Conservation (phyloP, 768 basidiomycete genomes). For the Phaeotremella skinneri region DNA sequence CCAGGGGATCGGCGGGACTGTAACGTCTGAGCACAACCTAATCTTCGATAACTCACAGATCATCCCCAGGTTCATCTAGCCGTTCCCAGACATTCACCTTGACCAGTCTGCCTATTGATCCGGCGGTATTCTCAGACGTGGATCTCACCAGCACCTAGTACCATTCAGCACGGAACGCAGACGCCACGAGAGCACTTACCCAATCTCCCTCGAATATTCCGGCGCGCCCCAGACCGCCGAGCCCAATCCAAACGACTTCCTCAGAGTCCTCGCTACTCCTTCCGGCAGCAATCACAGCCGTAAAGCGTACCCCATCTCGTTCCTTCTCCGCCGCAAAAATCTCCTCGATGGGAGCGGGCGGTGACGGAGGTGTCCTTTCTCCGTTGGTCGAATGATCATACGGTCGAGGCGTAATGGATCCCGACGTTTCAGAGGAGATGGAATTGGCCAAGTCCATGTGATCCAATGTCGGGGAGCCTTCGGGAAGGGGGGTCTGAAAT, state of each 20-base stretch:
- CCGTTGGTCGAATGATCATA: constrained; percentile 1
- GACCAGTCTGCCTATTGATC: constrained; percentile 27
- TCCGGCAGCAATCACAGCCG: constrained; percentile 18
- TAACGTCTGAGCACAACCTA: neutral
- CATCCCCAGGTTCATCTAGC: constrained; percentile 26
- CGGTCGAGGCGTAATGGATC: constrained; percentile 40
- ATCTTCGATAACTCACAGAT: constrained; percentile 27
- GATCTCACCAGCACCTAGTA: constrained; percentile 16
- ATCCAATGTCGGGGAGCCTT: constrained; percentile 12
- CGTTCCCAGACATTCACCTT: constrained; percentile 41
- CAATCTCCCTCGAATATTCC: constrained; percentile 51
- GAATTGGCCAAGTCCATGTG: constrained; percentile 14
- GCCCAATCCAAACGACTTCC: constrained; percentile 42
- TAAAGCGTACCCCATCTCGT: constrained; percentile 26
- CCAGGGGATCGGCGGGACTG: constrained; percentile 40
- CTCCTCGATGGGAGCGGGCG: constrained; percentile 21
- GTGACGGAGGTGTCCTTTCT: constrained; percentile 6
- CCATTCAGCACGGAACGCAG: neutral
- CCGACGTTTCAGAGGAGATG: constrained; percentile 28
- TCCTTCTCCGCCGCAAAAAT: constrained; percentile 5
- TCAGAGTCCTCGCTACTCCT: constrained; percentile 17
- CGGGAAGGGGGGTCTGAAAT: constrained; percentile 10
- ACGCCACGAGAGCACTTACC: constrained; percentile 26
- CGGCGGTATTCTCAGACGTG: neutral
- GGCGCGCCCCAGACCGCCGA: constrained; percentile 45